Evolutionary conservation across 371 early-diverging fungal genomes (phyloP), one percentile per base, ranked within the genome.

Genomic region (Coemansia sp.): DNA sequence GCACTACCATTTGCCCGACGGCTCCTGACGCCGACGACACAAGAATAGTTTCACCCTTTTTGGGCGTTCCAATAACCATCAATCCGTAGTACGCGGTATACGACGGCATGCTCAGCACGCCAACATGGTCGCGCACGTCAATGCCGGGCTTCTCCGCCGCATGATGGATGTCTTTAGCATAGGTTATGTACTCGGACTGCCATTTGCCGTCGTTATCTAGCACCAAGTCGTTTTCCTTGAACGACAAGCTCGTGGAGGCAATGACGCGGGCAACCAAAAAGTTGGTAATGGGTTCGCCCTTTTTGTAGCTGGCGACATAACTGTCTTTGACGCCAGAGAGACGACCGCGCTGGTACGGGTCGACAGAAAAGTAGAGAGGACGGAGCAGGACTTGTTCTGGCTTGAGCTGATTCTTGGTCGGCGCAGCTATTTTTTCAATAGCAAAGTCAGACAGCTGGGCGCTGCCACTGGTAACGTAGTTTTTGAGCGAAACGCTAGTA

Each of bases 41-140:
- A 7, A 88, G 81, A 21, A 87, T 82, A 1, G 93, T 91, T 65
- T 90, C 88, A 5, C 89, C 89, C 12, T 80, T 78, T 75, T 89
- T 89, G 60, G 89, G 65, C 55, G 56, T 40, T 5, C 61, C 70
- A 3, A 60, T 84, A 23, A 84, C 67, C 9, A 82, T 84, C 21
- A 89, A 64, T 16, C 90, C 90, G 64, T 81, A 82, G 80, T 85
- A 89, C 7, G 88, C 90, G 16, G 89, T 90, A 65, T 84, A 59
- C 12, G 88, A 86, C n/a, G 87, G 84, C 80, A 84, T 63, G 28
- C 90, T 82, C 3, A 67, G 44, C 1, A 61, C 59, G n/a, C 73
- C 66, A 0, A 66, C 65, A 55, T 74, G 81, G 18, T 77, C 73
- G 40, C 71, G 63, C 14, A 84, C 79, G 5, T 56, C 56, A 9